These are phyloP conservation scores for Rhizopus microsporus DNA, from an alignment of 371 early-diverging fungal genomes.

Conservation along the genomic window DNA sequence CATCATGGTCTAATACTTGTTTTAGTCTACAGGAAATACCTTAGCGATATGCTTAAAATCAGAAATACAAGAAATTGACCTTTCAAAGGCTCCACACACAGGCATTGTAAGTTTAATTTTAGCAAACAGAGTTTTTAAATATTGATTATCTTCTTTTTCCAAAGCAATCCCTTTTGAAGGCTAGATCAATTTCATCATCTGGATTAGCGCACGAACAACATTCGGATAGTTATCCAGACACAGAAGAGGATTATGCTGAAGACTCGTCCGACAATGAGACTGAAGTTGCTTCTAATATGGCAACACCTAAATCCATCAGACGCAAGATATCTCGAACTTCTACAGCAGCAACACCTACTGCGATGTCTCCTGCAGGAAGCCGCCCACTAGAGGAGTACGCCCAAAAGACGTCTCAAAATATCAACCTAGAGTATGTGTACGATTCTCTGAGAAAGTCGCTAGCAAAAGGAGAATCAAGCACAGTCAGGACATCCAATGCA, in stretches of 20 bases:
- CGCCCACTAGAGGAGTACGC: slow-evolving; percentile 24
- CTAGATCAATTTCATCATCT: slow-evolving; percentile 34
- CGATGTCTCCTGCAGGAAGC: slow-evolving; percentile 35
- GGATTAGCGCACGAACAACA: slow-evolving; percentile 27
- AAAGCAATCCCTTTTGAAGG: slow-evolving; percentile 32
- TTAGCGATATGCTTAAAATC: slow-evolving; percentile 57
- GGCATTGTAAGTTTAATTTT: slow-evolving; percentile 11
- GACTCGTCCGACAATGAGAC: slow-evolving; percentile 35
- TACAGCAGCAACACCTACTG: slow-evolving; percentile 17
- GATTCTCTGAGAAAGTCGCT: slow-evolving; percentile 42
- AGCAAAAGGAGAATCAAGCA: slow-evolving; percentile 26
- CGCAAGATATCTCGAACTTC: slow-evolving; percentile 12
- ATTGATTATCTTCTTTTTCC: neutral
- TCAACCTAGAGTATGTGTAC: slow-evolving; percentile 47
- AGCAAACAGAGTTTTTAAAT: neutral
- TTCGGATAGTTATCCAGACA: slow-evolving; percentile 50
- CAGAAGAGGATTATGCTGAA: slow-evolving; percentile 54
- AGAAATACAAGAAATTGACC: slow-evolving; percentile 61
- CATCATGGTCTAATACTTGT: neutral
- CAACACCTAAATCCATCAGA: neutral
- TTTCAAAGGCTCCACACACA: slow-evolving; percentile 26
- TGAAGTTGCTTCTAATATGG: slow-evolving; percentile 1
- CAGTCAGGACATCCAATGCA: slow-evolving; percentile 14
- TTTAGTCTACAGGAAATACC: slow-evolving; percentile 30
- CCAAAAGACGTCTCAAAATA: slow-evolving; percentile 20